These are phyloP conservation scores for Aaosphaeria pasadenensis DNA, from an alignment of 2,329 filamentous ascomycete species.

Conservation along the genomic window DNA sequence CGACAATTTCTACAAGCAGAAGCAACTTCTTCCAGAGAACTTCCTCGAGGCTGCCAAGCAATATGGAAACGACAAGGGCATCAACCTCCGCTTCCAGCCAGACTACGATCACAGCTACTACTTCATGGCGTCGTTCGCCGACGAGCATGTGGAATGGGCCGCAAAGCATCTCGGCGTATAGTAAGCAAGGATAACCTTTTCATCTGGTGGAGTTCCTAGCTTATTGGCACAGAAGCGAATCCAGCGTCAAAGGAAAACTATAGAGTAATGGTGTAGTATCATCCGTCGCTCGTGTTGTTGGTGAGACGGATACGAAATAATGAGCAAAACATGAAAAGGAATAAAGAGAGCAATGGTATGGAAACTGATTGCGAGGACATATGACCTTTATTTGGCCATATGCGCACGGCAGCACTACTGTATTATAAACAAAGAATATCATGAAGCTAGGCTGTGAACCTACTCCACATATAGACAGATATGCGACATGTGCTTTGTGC, in stretches of 20 bases:
- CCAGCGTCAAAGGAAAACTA: conserved; percentile 21
- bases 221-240: conserved; percentile 34
- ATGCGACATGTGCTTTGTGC: too few relatives aligned
- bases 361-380: too few relatives aligned
- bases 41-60: conserved; percentile 76
- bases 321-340: too few relatives aligned
- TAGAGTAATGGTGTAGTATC: conserved; percentile 8
- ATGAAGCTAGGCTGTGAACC: too few relatives aligned
- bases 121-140: conserved; percentile 87
- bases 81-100: conserved; percentile 79
- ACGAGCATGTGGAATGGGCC: conserved; percentile 88
- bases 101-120: conserved; percentile 98
- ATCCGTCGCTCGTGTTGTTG: not conserved
- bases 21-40: conserved; percentile 91
- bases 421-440: too few relatives aligned
- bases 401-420: too few relatives aligned
- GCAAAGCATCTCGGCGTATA: conserved; percentile 75
- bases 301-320: not conserved
- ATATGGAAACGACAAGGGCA: conserved; percentile 65
- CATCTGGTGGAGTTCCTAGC: conserved; percentile 3
- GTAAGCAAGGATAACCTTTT: conserved; percentile 20
- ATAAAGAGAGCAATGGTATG: too few relatives aligned
- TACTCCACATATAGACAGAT: too few relatives aligned
- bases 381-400: too few relatives aligned
- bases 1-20: conserved; percentile 95